phyloP scores from a whole-genome alignment of 2,329 filamentous ascomycete species.

The Raffaelea deltoideospora region DNA sequence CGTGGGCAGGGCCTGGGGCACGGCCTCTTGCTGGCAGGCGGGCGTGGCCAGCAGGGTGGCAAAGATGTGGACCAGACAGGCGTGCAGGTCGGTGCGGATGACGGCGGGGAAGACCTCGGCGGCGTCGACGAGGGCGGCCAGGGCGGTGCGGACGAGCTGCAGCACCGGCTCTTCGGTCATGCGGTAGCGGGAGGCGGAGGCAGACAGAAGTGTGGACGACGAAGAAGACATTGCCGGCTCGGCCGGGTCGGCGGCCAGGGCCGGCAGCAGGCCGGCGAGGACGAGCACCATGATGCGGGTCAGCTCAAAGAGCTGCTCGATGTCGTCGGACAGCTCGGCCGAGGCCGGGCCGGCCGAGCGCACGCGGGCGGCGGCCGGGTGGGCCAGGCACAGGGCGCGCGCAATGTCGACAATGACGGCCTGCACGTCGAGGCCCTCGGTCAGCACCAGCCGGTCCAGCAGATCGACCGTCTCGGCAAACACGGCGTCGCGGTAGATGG shows the following conservation, averaged over 20 bases:
- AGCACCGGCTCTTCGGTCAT: conserved; percentile 80
- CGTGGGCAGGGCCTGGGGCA: conserved; percentile 79
- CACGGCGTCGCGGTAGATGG: conserved; percentile 89
- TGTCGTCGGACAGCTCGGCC: conserved; percentile 81
- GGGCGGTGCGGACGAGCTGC: conserved; percentile 59
- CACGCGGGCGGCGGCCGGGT: conserved; percentile 76
- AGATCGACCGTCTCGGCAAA: conserved; percentile 97
- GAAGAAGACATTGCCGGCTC: not conserved
- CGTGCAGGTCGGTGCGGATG: conserved; percentile 91
- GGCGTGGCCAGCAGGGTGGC: conserved; percentile 81
- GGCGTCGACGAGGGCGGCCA: conserved; percentile 84
- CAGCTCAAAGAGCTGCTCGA: conserved; percentile 93
- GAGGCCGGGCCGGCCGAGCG: conserved; percentile 46
- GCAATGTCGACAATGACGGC: conserved; percentile 89
- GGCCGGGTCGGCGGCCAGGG: conserved; percentile 48
- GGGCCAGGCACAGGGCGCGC: conserved; percentile 73
- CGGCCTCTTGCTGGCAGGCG: conserved; percentile 71
- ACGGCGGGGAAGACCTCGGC: conserved; percentile 92
- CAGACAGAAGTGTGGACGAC: not conserved
- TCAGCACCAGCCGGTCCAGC: conserved; percentile 80
- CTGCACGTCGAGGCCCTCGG: conserved; percentile 79
- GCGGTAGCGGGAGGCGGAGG: conserved; percentile 30
- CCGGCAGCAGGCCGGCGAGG: conserved; percentile 73
- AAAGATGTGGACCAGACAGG: conserved; percentile 94
- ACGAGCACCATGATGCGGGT: conserved; percentile 94